Evolutionary conservation across 2,329 filamentous ascomycete species (phyloP), one percentile per base, ranked within the genome.

Genomic region (Colletotrichum neosansevieriae): DNA sequence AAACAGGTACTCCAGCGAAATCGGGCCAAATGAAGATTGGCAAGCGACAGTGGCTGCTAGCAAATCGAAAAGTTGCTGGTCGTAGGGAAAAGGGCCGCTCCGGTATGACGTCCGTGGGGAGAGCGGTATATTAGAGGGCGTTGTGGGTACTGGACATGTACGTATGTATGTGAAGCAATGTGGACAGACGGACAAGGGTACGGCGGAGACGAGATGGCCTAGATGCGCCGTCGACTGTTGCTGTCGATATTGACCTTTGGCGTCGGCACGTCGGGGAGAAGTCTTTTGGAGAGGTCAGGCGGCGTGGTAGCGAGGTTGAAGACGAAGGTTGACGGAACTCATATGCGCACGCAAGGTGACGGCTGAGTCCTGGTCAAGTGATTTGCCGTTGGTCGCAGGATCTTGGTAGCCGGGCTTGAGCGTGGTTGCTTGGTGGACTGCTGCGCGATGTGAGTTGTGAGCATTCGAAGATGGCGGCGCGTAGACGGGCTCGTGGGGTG

Each of bases 91-190:
- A 47, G 32, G 49, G 57, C 62, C 24, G 58, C 44, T 69, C 51
- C 38, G 44, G 32, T 67, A 67, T 67, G 63, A 67, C 63, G 67
- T 69, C 58, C 67, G 67, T 68, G 63, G 62, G 67, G 67, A 67
- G 51, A 58, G 63, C 51, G 63, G 57, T 69, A 67, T 69, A 67
- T 69, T 69, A 63, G 63, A 69, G 57, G 67, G 51, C 53, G 51
- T 21, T 24, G 67, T 69, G 67, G 67, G 63, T 62, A 67, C 67
- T 56, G 63, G 57, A 32, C 58, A 63, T 58, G 53, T 57, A 67
- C 38, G 42, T 54, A 44, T 66, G 42, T 54, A 44, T 66, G 66
- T 50, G 66, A 66, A 45, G 61, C 49, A 68, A 49, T 34, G 66
- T 59, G 66, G 54, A 64, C 62, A 60, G 49, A 42, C 49, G 40